phyloP scores from a whole-genome alignment of 1,284 basidiomycete species.

The Cutaneotrichosporon sp. region DNA sequence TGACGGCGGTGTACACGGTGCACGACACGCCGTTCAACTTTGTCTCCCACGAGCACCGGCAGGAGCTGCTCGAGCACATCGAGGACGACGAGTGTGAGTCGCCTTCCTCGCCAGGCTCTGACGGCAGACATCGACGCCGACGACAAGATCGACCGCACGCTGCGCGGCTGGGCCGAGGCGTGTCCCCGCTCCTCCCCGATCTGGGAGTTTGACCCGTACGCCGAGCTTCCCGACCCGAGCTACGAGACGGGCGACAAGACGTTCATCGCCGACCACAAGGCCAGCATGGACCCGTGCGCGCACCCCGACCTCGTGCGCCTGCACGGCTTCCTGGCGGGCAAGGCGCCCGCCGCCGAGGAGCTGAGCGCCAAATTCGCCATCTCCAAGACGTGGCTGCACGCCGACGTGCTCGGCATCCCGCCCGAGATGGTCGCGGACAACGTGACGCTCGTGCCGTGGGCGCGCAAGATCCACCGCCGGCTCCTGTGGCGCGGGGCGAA shows the following conservation, averaged over 20 bases:
- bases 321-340: conserved; percentile 43
- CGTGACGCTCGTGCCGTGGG: conserved; percentile 36
- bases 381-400: conserved; percentile 46
- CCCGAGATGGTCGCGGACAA: conserved; percentile 41
- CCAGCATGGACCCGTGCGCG: conserved; percentile 43
- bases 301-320: conserved; percentile 40
- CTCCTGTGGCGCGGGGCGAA: conserved; percentile 51
- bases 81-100: conserved; percentile 47
- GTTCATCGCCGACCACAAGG: conserved; percentile 42
- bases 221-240: neutral
- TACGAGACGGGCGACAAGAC: conserved; percentile 26
- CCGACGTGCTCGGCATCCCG: conserved; percentile 51
- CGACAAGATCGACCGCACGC: conserved; percentile 34
- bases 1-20: conserved; percentile 41
- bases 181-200: conserved; percentile 24
- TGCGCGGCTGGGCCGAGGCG: conserved; percentile 32
- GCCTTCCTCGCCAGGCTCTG: neutral
- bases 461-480: conserved; percentile 31
- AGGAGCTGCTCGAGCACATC: conserved; percentile 55
- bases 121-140: conserved; percentile 29
- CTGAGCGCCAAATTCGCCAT: conserved; percentile 47
- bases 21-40: conserved; percentile 57
- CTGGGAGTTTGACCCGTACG: neutral
- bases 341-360: conserved; percentile 27
- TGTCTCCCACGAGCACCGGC: conserved; percentile 56